These are phyloP conservation scores for Trametes hirsuta DNA, from an alignment of 1,284 basidiomycete species.

Conservation along the genomic window DNA sequence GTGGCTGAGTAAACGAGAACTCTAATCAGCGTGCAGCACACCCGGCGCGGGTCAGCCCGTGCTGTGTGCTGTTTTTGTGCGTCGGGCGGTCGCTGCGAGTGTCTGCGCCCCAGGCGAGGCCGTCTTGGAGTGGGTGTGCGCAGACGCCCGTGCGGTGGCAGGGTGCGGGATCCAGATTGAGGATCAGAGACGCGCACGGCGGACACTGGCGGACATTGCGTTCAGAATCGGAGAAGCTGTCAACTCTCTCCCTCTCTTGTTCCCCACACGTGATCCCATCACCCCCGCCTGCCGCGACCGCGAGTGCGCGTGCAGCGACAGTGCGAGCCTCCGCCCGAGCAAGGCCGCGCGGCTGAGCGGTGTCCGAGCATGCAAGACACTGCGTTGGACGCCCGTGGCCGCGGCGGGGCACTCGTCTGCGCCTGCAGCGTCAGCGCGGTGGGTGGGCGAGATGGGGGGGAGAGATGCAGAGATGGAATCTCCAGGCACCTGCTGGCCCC, in stretches of 20 bases:
- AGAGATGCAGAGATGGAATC: conserved; percentile 19
- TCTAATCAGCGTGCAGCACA: conserved; percentile 8
- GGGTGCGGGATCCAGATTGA: not conserved
- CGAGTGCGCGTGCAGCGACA: not conserved
- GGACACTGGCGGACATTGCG: conserved; percentile 19
- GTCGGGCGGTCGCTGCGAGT: too few species aligned
- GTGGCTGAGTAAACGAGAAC: conserved; percentile 11
- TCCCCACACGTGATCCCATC: conserved; percentile 23
- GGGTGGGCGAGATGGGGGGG: not conserved
- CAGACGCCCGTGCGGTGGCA: too few species aligned
- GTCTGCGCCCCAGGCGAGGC: too few species aligned
- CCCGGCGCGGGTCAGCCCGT: not conserved
- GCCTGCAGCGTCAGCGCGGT: too few species aligned
- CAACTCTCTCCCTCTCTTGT: conserved; percentile 7
- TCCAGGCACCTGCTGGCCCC: conserved; percentile 12
- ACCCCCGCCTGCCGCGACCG: too few species aligned
- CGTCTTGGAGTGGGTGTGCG: too few species aligned
- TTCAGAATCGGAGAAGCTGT: conserved; percentile 29
- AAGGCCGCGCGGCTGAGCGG: too few species aligned
- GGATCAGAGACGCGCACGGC: not conserved
- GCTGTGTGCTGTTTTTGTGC: too few species aligned
- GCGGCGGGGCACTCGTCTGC: not conserved
- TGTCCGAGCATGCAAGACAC: too few species aligned
- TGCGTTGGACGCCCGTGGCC: too few species aligned
- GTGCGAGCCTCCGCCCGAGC: too few species aligned